Conservation (phyloP, 2,329 filamentous ascomycete species). For the Fusarium decemcellulare region DNA sequence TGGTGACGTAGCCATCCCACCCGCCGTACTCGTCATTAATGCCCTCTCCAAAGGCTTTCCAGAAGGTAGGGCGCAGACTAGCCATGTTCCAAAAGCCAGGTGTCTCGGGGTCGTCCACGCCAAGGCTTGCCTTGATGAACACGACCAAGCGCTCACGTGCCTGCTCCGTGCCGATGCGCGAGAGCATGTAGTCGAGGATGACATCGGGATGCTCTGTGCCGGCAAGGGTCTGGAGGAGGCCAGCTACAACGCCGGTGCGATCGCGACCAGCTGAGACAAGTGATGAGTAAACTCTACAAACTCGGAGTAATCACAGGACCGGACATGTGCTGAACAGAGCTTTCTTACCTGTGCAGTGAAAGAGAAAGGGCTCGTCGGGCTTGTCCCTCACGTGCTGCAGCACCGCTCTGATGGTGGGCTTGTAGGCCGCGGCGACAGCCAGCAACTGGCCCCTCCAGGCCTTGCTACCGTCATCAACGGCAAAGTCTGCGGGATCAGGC, state of each 20-base stretch:
- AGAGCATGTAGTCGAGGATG: constrained; percentile 67
- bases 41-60: constrained; percentile 61
- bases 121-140: constrained; percentile 57
- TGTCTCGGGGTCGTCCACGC: constrained; percentile 53
- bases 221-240: constrained; percentile 65
- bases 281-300: neutral
- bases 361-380: constrained; percentile 60
- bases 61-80: constrained; percentile 60
- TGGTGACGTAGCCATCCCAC: constrained; percentile 63
- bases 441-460: constrained; percentile 64
- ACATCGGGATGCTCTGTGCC: constrained; percentile 60
- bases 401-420: constrained; percentile 58
- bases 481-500: constrained; percentile 58
- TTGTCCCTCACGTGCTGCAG: constrained; percentile 64
- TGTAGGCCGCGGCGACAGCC: constrained; percentile 60
- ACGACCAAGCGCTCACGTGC: constrained; percentile 62
- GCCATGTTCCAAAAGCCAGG: constrained; percentile 66
- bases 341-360: constrained; percentile 68
- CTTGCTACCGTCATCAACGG: constrained; percentile 58
- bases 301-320: neutral
- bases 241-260: constrained; percentile 66
- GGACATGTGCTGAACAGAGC: neutral
- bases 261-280: constrained; percentile 64
- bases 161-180: constrained; percentile 66
- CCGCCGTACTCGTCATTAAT: constrained; percentile 62